These are phyloP conservation scores for Verticillium isaacii DNA, from an alignment of 2,329 filamentous ascomycete genomes.

Conservation along the genomic window DNA sequence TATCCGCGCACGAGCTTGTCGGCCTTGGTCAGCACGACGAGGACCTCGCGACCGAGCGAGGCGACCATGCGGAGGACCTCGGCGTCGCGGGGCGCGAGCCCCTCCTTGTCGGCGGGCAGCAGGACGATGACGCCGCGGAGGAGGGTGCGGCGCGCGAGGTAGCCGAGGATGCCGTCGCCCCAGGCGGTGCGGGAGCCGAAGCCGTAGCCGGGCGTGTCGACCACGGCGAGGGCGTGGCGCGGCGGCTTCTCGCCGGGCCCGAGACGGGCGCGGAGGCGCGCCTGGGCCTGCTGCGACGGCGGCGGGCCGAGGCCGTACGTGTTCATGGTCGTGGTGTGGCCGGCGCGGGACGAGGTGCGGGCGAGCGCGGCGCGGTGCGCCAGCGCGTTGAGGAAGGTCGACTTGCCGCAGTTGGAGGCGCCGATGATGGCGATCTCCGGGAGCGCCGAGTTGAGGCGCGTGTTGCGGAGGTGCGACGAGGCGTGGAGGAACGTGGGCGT, in stretches of 20 bases:
- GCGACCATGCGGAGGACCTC: constrained; percentile 3
- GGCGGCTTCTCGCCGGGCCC: constrained; percentile 32
- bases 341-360: constrained; percentile 44
- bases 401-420: constrained; percentile 87
- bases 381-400: constrained; percentile 80
- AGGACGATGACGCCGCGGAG: constrained; percentile 49
- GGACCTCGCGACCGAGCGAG: constrained; percentile 31
- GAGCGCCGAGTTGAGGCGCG: constrained; percentile 41
- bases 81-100: not conserved
- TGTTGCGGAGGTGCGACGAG: constrained; percentile 42
- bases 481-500: constrained; percentile 41
- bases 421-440: constrained; percentile 73
- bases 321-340: constrained; percentile 51
- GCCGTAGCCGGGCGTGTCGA: constrained; percentile 49
- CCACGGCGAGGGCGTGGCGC: constrained; percentile 40
- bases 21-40: constrained; percentile 52
- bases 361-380: constrained; percentile 39
- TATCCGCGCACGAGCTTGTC: constrained; percentile 37
- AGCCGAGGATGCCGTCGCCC: constrained; percentile 48
- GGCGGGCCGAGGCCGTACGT: constrained; percentile 47
- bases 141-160: constrained; percentile 39
- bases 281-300: constrained; percentile 1
- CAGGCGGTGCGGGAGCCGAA: constrained; percentile 40
- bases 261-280: not conserved
- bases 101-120: constrained; percentile 46